These are phyloP conservation scores for Benincasa hispida DNA, from an alignment of 306 rosid species.

Conservation along the genomic window DNA sequence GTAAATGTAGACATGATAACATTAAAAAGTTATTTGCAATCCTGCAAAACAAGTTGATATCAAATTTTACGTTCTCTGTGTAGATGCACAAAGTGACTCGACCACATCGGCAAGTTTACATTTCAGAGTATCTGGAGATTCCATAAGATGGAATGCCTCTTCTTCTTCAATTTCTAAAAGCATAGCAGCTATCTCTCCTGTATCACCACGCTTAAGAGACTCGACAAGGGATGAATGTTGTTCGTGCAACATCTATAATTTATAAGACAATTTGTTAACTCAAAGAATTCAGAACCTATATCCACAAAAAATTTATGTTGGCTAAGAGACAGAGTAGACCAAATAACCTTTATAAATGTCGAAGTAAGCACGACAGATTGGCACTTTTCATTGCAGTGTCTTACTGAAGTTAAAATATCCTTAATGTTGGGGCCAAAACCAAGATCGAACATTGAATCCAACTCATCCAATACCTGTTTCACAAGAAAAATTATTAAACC, in stretches of 20 bases:
- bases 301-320: not conserved
- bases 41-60: not conserved
- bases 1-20: not conserved
- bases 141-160: constrained; percentile 1
- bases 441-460: not conserved
- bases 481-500: not conserved
- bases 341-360: constrained; percentile 70
- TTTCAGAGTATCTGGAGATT: constrained; percentile 6
- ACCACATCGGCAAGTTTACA: constrained; percentile 2
- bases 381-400: not conserved
- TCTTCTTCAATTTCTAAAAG: constrained; percentile 4
- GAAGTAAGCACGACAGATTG: constrained; percentile 26
- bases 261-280: not conserved
- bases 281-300: not conserved
- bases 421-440: not conserved
- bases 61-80: not conserved
- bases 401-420: not conserved
- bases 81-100: not conserved
- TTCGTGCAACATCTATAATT: constrained; percentile 8
- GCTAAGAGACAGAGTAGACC: constrained; percentile 7
- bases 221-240: not conserved
- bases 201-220: not conserved
- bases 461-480: constrained; percentile 5
- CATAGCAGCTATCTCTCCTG: constrained; percentile 2
- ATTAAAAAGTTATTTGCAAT: not conserved